Conservation (phyloP, 768 basidiomycete genomes). For the Gelatoporia subvermispora region DNA sequence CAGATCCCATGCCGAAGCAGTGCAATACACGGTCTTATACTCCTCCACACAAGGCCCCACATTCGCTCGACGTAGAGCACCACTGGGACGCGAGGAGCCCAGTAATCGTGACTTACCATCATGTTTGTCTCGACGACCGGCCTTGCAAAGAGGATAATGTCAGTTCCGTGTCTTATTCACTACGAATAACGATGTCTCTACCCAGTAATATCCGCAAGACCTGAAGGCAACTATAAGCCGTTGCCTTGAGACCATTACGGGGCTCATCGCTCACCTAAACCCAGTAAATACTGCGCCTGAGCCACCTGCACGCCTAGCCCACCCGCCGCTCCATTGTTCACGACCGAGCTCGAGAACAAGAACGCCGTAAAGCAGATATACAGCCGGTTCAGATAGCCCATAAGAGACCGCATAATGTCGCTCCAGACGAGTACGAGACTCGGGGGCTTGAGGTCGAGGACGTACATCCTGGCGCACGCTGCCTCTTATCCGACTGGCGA, state of each 20-base stretch:
- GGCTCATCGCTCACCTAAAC: constrained; percentile 42
- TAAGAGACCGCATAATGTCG: constrained; percentile 9
- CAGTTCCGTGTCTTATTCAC: constrained; percentile 7
- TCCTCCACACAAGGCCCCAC: no score
- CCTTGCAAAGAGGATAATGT: constrained; percentile 31
- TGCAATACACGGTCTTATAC: no score
- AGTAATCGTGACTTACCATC: constrained; percentile 48
- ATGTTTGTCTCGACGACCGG: constrained; percentile 81
- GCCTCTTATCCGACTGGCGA: no score
- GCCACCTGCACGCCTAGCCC: constrained; percentile 24
- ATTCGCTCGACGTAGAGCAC: no score
- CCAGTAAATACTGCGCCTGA: constrained; percentile 47
- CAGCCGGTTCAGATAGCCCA: constrained; percentile 13
- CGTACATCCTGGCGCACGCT: constrained; percentile 10
- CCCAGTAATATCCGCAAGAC: constrained; percentile 75
- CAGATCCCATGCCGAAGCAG: no score
- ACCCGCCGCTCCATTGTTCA: constrained; percentile 1
- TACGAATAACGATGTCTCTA: constrained; percentile 21
- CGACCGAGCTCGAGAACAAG: constrained; percentile 11
- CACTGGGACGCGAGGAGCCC: no score
- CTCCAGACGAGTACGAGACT: constrained; percentile 15
- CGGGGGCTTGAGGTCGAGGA: constrained; percentile 11
- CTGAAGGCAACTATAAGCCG: constrained; percentile 34
- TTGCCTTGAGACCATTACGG: no score
- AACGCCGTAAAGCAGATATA: constrained; percentile 16